phyloP scores from a whole-genome alignment of 805 yeast species.

The Saccharomycopsis schoenii region DNA sequence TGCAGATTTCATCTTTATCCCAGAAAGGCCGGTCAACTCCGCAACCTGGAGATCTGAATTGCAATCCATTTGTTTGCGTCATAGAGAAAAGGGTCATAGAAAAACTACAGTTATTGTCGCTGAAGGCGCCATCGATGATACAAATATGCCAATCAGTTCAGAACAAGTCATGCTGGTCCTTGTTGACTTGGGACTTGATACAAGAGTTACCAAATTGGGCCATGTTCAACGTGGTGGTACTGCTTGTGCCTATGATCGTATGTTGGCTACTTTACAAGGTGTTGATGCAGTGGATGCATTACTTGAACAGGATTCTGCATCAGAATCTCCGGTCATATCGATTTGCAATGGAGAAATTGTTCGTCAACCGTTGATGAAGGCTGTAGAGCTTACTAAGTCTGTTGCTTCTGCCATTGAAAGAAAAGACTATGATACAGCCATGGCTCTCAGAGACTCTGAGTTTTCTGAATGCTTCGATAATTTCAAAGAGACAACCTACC shows the following conservation, averaged over 20 bases:
- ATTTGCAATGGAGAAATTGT: constrained; percentile 79
- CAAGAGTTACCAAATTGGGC: constrained; percentile 90
- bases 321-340: constrained; percentile 92
- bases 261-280: constrained; percentile 91
- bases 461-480: constrained; percentile 66
- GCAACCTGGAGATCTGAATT: constrained; percentile 74
- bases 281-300: constrained; percentile 96
- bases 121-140: constrained; percentile 88
- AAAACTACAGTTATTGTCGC: constrained; percentile 95
- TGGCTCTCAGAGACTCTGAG: constrained; percentile 77
- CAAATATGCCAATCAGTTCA: constrained; percentile 71
- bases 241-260: constrained; percentile 90
- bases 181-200: constrained; percentile 80
- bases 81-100: constrained; percentile 80
- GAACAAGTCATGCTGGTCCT: constrained; percentile 74
- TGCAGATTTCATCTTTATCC: constrained; percentile 90
- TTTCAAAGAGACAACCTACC: constrained; percentile 58
- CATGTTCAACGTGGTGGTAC: constrained; percentile 99
- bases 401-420: constrained; percentile 80
- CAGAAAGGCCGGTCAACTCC: constrained; percentile 80
- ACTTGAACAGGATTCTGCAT: constrained; percentile 69
- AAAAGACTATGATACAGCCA: constrained; percentile 79
- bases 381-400: constrained; percentile 76
- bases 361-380: constrained; percentile 78
- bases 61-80: constrained; percentile 63